Percentiles rank a stretch among this genome's conserved stretches.
These are phyloP conservation scores for Apiotrichum porosum DNA, from an alignment of 1,284 basidiomycete species.

Conservation along the genomic window DNA sequence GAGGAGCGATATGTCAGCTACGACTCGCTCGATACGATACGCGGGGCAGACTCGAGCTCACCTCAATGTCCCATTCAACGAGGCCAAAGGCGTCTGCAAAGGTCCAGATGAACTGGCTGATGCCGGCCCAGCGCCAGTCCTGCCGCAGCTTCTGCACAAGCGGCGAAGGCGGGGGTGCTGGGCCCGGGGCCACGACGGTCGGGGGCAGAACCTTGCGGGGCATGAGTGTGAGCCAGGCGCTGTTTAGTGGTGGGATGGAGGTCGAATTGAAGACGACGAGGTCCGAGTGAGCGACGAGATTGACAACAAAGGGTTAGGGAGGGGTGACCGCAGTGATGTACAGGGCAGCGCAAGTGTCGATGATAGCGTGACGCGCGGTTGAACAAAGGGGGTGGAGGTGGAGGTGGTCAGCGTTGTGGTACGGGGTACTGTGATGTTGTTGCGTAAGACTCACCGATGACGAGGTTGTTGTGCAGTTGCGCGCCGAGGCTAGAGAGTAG, in stretches of 20 bases:
- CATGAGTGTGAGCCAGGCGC: conserved; percentile 17
- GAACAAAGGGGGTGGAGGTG: conserved; percentile 4
- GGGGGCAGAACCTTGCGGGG: conserved; percentile 25
- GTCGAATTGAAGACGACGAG: background rate
- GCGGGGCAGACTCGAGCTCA: conserved; percentile 14
- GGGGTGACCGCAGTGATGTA: background rate
- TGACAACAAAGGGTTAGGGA: background rate
- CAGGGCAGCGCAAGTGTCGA: no score
- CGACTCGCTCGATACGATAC: no score
- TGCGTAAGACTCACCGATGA: background rate
- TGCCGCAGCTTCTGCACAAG: conserved; percentile 39
- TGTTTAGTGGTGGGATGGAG: background rate
- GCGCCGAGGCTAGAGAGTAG: no score
- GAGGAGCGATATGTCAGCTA: background rate
- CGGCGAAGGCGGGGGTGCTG: conserved; percentile 42
- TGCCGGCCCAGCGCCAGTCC: conserved; percentile 48
- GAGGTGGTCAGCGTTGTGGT: conserved; percentile 5
- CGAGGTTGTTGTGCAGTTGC: no score
- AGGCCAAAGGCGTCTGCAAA: conserved; percentile 47
- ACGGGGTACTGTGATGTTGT: no score
- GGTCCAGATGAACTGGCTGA: conserved; percentile 46
- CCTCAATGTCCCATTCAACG: conserved; percentile 47
- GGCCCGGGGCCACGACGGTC: conserved; percentile 16
- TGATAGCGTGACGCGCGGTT: background rate
- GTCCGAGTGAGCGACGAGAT: no score